Evolutionary conservation across 495 filamentous ascomycete species (phyloP).

Genomic region (Penicillium soppii): DNA sequence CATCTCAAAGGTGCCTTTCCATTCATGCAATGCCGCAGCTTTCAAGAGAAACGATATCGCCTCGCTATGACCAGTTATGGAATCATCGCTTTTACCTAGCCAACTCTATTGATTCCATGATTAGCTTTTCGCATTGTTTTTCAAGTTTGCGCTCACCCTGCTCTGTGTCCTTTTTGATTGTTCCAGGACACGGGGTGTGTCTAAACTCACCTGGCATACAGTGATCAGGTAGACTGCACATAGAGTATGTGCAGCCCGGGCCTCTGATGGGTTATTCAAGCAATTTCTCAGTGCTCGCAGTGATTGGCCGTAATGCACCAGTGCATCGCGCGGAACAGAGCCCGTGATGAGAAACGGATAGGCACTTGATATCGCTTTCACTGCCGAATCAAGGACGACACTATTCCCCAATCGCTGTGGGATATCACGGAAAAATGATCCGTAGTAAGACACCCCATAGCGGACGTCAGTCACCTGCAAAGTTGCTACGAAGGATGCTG

Average conservation of each 20-base stretch:
- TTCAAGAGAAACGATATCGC: constrained; percentile 34
- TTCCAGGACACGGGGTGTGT: too few relatives aligned
- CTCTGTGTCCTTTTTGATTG: too few relatives aligned
- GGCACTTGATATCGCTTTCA: constrained; percentile 27
- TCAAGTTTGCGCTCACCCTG: too few relatives aligned
- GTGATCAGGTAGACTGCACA: constrained; percentile 42
- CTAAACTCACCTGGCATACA: constrained; percentile 37
- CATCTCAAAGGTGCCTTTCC: constrained; percentile 25
- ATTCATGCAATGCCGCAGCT: constrained; percentile 19
- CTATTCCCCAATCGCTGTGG: constrained; percentile 36
- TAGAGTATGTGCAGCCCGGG: constrained; percentile 34
- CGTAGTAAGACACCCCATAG: constrained; percentile 35
- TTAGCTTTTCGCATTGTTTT: too few relatives aligned
- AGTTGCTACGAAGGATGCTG: constrained; percentile 22
- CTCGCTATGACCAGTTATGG: constrained; percentile 26
- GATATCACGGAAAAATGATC: constrained; percentile 31
- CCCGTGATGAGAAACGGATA: constrained; percentile 22
- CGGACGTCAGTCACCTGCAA: constrained; percentile 33
- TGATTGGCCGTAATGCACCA: constrained; percentile 28
- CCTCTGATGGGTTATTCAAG: constrained; percentile 32
- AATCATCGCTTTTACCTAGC: constrained; percentile 19
- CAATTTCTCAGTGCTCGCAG: constrained; percentile 28
- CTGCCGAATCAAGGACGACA: constrained; percentile 33
- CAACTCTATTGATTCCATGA: constrained; percentile 24
- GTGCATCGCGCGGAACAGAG: constrained; percentile 12